Evolutionary conservation across 1,139 yeast species (phyloP).

Genomic region (Yamadazyma atlantica): DNA sequence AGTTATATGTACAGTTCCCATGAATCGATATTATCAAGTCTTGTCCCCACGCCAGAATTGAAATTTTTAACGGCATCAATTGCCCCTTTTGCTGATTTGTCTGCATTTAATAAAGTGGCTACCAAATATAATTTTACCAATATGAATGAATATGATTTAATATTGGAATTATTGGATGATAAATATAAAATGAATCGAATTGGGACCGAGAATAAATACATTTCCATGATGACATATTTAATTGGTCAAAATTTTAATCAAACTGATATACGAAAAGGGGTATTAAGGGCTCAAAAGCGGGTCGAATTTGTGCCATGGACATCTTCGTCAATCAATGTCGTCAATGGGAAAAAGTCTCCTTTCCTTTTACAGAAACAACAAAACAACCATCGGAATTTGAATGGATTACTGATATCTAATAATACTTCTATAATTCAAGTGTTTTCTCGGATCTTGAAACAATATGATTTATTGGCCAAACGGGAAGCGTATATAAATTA

Average conservation of each 20-base stretch:
- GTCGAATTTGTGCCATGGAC: conserved; percentile 86
- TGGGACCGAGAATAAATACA: conserved; percentile 38
- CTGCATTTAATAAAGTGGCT: conserved; percentile 20
- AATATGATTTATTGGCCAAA: conserved; percentile 77
- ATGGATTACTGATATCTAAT: conserved; percentile 79
- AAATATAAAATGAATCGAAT: conserved; percentile 70
- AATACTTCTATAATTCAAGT: conserved; percentile 70
- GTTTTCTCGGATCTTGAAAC: conserved; percentile 65
- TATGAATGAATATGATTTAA: conserved; percentile 80
- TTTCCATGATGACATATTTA: conserved; percentile 72
- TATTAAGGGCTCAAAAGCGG: conserved; percentile 74
- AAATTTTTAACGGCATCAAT: conserved; percentile 86
- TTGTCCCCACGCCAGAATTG: conserved; percentile 86
- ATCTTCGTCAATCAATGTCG: conserved; percentile 76
- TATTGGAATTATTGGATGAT: conserved; percentile 79
- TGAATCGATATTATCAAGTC: conserved; percentile 77
- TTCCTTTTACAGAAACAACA: conserved; percentile 28
- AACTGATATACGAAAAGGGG: conserved; percentile 76
- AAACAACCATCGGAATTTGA: conserved; percentile 34
- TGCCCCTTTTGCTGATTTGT: conserved; percentile 66
- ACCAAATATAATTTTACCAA: conserved; percentile 50
- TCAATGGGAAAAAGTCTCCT: conserved; percentile 74
- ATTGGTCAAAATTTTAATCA: conserved; percentile 69
- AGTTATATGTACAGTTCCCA: conserved; percentile 87
- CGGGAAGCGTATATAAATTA: conserved; percentile 85